Conservation (phyloP, 2,329 filamentous ascomycete species). For the Alternaria novae-zelandiae region DNA sequence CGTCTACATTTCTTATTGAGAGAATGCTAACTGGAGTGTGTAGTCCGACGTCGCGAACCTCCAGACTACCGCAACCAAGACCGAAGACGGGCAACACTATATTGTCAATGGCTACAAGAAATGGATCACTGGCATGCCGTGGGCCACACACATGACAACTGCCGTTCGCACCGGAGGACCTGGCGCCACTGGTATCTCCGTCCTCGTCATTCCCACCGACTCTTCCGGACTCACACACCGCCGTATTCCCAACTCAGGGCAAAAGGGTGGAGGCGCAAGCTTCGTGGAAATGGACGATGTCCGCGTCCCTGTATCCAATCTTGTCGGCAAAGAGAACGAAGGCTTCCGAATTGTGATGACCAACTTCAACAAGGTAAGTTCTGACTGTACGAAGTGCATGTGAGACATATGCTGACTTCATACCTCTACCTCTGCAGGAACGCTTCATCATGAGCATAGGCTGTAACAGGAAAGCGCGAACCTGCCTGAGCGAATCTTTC, state of each 20-base stretch:
- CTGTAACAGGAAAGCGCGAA: conserved; percentile 64
- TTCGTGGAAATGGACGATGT: conserved; percentile 65
- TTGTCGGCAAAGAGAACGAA: conserved; percentile 61
- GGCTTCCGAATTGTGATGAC: conserved; percentile 67
- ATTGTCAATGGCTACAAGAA: conserved; percentile 72
- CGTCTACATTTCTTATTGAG: not conserved
- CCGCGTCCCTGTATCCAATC: conserved; percentile 59
- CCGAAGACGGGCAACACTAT: conserved; percentile 74
- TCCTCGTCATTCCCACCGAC: conserved; percentile 63
- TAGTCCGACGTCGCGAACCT: conserved; percentile 69
- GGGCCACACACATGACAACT: conserved; percentile 67
- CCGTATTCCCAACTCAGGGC: conserved; percentile 68
- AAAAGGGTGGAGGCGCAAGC: conserved; percentile 68
- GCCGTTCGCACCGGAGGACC: conserved; percentile 65
- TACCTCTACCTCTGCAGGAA: conserved; percentile 45
- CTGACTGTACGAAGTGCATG: too few relatives aligned
- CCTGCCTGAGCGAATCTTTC: conserved; percentile 62
- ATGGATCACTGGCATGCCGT: conserved; percentile 70
- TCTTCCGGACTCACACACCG: conserved; percentile 59
- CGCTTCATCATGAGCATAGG: conserved; percentile 64
- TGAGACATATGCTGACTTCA: too few relatives aligned
- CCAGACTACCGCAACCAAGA: conserved; percentile 71
- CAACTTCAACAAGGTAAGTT: conserved; percentile 50
- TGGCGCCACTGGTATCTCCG: conserved; percentile 61
- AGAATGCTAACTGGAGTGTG: conserved; percentile 6